phyloP scores from a whole-genome alignment of 129 eudicot genomes.

The Arctium lappa region DNA sequence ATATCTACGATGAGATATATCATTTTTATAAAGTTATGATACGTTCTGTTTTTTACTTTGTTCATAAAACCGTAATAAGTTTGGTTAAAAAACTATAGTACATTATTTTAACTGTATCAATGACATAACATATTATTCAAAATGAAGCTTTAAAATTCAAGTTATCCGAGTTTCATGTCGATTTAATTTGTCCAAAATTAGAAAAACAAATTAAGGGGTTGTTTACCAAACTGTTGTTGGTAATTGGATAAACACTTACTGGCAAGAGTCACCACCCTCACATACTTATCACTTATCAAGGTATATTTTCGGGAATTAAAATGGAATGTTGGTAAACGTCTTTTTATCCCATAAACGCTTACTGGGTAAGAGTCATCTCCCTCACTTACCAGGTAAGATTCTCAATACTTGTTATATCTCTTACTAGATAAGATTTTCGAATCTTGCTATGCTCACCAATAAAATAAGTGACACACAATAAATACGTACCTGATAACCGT shows the following conservation, averaged over 20 bases:
- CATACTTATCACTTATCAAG: not conserved
- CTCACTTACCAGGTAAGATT: no score
- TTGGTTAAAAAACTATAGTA: not conserved
- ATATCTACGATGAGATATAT: not conserved
- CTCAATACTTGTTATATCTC: no score
- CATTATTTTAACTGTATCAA: not conserved
- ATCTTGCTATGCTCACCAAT: not conserved
- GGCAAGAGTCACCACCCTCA: not conserved
- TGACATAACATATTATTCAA: not conserved
- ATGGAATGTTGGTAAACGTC: not conserved
- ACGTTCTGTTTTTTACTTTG: not conserved
- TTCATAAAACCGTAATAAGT: not conserved
- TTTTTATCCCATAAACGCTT: no score
- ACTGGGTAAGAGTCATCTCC: no score
- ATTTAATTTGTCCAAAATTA: not conserved
- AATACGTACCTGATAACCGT: not conserved
- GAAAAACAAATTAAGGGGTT: not conserved
- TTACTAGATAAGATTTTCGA: no score
- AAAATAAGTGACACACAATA: not conserved
- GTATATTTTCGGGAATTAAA: not conserved
- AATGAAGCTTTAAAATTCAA: not conserved
- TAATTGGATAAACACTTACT: not conserved
- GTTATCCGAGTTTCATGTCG: not conserved
- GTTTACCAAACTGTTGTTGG: not conserved
- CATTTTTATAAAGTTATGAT: not conserved